phyloP scores from a whole-genome alignment of 768 basidiomycete genomes.

The Termitomyces eurrhizus region DNA sequence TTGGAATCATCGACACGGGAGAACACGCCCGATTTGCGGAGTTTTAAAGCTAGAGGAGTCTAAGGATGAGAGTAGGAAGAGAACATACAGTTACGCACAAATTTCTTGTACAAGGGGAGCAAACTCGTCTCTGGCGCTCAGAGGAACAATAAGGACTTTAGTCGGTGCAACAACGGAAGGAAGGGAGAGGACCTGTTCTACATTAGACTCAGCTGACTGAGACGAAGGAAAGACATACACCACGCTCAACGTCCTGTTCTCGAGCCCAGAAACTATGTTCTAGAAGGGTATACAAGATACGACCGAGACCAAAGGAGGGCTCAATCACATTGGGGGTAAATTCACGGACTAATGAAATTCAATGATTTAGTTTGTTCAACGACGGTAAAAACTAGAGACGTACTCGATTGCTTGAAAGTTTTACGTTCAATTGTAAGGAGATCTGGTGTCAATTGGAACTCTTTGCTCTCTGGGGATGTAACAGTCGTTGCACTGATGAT shows the following conservation, averaged over 20 bases:
- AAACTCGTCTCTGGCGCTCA: slow-evolving; percentile 84
- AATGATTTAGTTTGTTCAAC: not conserved
- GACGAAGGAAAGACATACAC: slow-evolving; percentile 46
- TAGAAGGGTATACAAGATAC: slow-evolving; percentile 89
- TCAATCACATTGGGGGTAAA: slow-evolving; percentile 98
- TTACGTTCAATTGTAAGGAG: slow-evolving; percentile 76
- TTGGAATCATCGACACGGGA: slow-evolving; percentile 95
- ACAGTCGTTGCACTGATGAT: slow-evolving; percentile 49
- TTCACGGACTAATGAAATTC: slow-evolving; percentile 68
- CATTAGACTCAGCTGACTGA: not conserved
- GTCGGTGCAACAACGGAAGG: slow-evolving; percentile 91
- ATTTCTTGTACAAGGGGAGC: slow-evolving; percentile 82
- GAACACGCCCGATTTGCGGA: slow-evolving; percentile 86
- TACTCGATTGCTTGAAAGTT: slow-evolving; percentile 85
- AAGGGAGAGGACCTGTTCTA: slow-evolving; percentile 76
- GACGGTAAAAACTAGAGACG: slow-evolving; percentile 21
- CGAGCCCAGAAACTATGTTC: slow-evolving; percentile 97
- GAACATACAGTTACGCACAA: slow-evolving; percentile 55
- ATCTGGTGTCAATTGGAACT: slow-evolving; percentile 69
- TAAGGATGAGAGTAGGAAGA: slow-evolving; percentile 4
- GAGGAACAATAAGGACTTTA: slow-evolving; percentile 93
- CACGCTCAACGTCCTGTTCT: slow-evolving; percentile 87
- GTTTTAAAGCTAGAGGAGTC: slow-evolving; percentile 62
- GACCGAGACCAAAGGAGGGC: slow-evolving; percentile 96
- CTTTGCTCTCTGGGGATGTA: slow-evolving; percentile 53